phyloP scores from a whole-genome alignment of 148 eudicot genomes.

The Bassia scoparia region DNA sequence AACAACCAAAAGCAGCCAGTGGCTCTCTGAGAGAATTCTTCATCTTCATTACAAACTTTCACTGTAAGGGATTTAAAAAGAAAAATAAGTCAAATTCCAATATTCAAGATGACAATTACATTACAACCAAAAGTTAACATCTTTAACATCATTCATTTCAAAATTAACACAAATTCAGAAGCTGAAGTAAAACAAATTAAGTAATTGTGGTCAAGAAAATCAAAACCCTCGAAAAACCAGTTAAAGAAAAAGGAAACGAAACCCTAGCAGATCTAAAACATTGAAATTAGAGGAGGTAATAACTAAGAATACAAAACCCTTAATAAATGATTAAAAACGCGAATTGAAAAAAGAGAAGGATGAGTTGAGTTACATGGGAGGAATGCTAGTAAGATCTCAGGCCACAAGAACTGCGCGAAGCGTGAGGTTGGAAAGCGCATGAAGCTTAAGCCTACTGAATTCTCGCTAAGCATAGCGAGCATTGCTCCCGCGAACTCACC shows the following conservation, averaged over 20 bases:
- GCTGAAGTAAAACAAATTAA: no score
- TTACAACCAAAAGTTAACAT: background rate
- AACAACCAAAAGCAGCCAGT: constrained; percentile 84
- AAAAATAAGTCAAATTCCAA: background rate
- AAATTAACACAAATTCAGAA: no score
- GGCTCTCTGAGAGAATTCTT: constrained; percentile 70
- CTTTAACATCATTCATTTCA: background rate
- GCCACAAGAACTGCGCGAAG: constrained; percentile 75
- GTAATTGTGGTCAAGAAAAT: no score
- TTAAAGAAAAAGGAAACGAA: background rate
- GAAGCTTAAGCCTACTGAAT: constrained; percentile 58
- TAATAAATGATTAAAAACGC: background rate
- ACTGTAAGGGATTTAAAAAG: constrained; percentile 35
- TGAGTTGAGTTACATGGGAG: constrained; percentile 46
- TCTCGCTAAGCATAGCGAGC: constrained; percentile 78
- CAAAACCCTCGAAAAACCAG: no score
- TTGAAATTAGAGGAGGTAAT: background rate
- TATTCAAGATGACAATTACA: background rate
- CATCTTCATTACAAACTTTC: constrained; percentile 98
- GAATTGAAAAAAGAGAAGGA: background rate
- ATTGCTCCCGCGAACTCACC: constrained; percentile 81
- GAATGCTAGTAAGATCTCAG: constrained; percentile 80
- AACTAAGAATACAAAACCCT: background rate
- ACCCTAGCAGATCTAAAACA: background rate
- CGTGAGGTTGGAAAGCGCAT: constrained; percentile 76